Conservation (phyloP, 352 stramenopile genomes). For the Globisporangium irregulare region DNA sequence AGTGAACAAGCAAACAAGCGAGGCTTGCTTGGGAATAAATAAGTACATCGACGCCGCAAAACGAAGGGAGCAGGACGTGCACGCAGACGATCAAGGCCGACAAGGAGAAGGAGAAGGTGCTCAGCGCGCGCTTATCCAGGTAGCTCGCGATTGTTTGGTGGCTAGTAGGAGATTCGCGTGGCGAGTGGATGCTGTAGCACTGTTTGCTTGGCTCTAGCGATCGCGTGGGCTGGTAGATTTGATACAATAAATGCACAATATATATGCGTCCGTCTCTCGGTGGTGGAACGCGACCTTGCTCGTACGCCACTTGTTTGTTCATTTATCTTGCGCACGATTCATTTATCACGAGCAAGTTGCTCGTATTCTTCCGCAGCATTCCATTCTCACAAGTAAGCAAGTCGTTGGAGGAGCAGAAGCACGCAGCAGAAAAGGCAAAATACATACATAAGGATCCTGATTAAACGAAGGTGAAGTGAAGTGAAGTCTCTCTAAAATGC, state of each 20-base stretch:
- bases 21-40: slow-evolving; percentile 1
- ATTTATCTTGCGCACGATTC: background rate
- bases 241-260: slow-evolving; percentile 17
- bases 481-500: background rate
- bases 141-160: background rate
- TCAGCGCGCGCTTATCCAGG: background rate
- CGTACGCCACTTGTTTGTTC: background rate
- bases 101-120: background rate
- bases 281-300: slow-evolving; percentile 6
- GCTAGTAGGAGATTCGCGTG: background rate
- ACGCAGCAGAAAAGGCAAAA: background rate
- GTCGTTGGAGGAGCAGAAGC: background rate
- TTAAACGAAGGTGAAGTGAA: background rate
- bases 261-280: slow-evolving; percentile 3
- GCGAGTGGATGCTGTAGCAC: background rate
- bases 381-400: background rate
- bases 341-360: background rate
- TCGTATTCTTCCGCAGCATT: background rate
- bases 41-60: background rate
- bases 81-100: background rate
- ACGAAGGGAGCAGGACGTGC: background rate
- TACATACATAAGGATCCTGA: slow-evolving; percentile 1
- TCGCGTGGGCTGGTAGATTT: slow-evolving; percentile 1
- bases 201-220: background rate
- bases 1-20: background rate